Conservation (phyloP, 768 basidiomycete species). For the Omphalotus guepiniiformis region DNA sequence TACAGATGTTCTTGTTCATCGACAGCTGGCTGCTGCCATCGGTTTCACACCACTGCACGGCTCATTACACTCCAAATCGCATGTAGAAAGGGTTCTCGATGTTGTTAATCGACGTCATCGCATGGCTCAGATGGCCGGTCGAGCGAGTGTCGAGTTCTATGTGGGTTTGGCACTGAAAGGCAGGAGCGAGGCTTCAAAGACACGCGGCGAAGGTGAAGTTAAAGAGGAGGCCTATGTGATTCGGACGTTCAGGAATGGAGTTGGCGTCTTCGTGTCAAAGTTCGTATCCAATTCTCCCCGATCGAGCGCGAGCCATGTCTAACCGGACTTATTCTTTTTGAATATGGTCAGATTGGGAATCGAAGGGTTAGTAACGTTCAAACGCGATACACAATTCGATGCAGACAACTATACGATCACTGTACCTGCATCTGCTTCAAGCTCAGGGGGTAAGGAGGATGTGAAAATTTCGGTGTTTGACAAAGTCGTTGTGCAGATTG, state of each 20-base stretch:
- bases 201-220: constrained; percentile 37
- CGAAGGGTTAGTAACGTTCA: constrained; percentile 93
- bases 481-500: constrained; percentile 86
- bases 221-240: constrained; percentile 90
- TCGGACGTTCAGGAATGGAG: constrained; percentile 87
- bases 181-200: constrained; percentile 38
- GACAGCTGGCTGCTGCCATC: constrained; percentile 90
- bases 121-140: constrained; percentile 96
- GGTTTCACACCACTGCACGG: constrained; percentile 79
- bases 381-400: constrained; percentile 84
- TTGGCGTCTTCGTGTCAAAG: constrained; percentile 96
- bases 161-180: constrained; percentile 88
- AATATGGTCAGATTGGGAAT: constrained; percentile 67
- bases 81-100: constrained; percentile 83
- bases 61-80: constrained; percentile 79
- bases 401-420: constrained; percentile 85
- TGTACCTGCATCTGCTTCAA: constrained; percentile 42
- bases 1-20: constrained; percentile 87
- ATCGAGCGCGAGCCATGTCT: too few relatives aligned
- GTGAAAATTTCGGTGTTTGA: constrained; percentile 86
- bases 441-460: constrained; percentile 28
- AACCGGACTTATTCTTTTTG: not conserved
- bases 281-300: constrained; percentile 35
- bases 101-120: constrained; percentile 90
- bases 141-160: constrained; percentile 97